Percentiles rank a stretch among this genome's conserved stretches.
Evolutionary conservation across 768 basidiomycete genomes (phyloP).

Genomic region (Phlebiopsis gigantea): DNA sequence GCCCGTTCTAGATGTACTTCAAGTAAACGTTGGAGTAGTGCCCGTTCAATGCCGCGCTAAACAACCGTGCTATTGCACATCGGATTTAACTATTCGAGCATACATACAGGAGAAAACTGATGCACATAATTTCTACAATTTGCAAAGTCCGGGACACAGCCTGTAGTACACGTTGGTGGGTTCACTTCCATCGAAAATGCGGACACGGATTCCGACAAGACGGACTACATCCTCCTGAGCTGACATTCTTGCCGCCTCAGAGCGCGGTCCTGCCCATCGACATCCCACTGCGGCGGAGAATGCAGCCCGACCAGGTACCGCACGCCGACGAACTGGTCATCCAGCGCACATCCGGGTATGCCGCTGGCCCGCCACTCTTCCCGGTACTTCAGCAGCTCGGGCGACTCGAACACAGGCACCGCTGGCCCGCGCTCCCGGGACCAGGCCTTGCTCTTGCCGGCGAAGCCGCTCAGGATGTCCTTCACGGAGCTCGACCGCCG

Average conservation of each 20-base stretch:
- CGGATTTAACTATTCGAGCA: too few relatives aligned
- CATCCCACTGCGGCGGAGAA: conserved; percentile 4
- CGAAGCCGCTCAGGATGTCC: conserved; percentile 2
- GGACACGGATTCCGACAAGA: too few relatives aligned
- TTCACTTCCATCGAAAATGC: too few relatives aligned
- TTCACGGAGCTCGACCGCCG: conserved; percentile 9
- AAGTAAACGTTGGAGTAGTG: too few relatives aligned
- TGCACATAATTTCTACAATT: too few relatives aligned
- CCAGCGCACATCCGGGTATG: conserved; percentile 1
- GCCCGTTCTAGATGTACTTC: too few relatives aligned
- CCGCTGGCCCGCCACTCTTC: conserved; percentile 11
- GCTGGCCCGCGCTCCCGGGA: background rate
- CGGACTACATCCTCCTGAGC: conserved; percentile 1
- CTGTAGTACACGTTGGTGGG: too few relatives aligned
- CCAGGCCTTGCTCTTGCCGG: background rate
- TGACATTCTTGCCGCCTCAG: background rate
- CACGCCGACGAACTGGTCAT: conserved; percentile 11
- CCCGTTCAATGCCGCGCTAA: too few relatives aligned
- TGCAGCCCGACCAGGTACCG: conserved; percentile 8
- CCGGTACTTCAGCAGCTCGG: background rate
- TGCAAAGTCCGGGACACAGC: too few relatives aligned
- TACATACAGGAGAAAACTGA: too few relatives aligned
- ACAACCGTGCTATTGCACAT: too few relatives aligned
- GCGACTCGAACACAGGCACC: background rate
- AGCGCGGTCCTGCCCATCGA: background rate